Conservation (phyloP, 169 alveolate species). For the Cryptosporidium meleagridis region DNA sequence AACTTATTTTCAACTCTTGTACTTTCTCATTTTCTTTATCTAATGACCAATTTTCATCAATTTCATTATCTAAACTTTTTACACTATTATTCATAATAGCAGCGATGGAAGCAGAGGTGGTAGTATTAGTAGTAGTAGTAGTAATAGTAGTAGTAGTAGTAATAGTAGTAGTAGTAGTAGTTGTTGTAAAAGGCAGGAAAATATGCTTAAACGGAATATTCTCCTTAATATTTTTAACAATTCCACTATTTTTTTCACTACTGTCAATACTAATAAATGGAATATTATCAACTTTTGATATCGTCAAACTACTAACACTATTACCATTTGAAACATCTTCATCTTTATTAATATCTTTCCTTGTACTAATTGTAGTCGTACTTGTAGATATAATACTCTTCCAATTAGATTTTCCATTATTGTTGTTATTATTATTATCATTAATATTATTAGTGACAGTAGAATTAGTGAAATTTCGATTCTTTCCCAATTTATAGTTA, state of each 20-base stretch:
- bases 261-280: neutral
- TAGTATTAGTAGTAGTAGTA: neutral
- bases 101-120: neutral
- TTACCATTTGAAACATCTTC: neutral
- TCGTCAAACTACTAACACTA: neutral
- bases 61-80: neutral
- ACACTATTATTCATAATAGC: too few species aligned
- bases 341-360: neutral
- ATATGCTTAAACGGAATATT: neutral
- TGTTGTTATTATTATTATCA: neutral
- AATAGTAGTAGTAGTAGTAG: neutral
- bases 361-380: neutral
- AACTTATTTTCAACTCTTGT: neutral
- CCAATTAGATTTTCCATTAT: neutral
- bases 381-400: neutral
- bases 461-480: neutral
- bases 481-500: neutral
- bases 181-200: neutral
- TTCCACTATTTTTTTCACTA: neutral
- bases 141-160: neutral
- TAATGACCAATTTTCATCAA: neutral
- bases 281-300: neutral
- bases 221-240: slow-evolving; percentile 1
- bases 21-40: neutral
- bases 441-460: neutral